Conservation (phyloP, 129 eudicot genomes). For the Lactuca saligna region DNA sequence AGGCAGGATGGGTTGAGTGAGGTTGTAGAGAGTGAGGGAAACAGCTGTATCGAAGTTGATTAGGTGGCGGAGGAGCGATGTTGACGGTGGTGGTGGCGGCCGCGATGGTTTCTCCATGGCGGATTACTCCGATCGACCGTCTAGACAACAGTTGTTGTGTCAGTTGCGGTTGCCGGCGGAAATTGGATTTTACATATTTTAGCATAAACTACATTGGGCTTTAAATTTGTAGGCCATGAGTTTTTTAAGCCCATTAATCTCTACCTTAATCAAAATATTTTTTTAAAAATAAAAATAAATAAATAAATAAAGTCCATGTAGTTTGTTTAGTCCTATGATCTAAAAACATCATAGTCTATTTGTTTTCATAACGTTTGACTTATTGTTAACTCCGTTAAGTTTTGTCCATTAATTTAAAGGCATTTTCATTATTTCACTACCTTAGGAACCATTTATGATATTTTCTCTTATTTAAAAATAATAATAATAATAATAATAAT, state of each 20-base stretch:
- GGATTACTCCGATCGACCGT: slow-evolving; percentile 21
- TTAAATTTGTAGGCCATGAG: not conserved
- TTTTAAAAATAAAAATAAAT: no score
- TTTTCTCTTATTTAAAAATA: no score
- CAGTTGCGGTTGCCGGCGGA: slow-evolving; percentile 7
- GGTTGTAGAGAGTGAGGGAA: slow-evolving; percentile 56
- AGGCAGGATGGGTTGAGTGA: slow-evolving; percentile 59
- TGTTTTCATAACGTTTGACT: no score
- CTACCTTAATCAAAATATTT: not conserved
- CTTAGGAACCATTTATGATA: no score
- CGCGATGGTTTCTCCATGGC: slow-evolving; percentile 19
- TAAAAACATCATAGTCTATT: no score
- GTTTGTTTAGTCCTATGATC: no score
- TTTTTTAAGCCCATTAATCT: not conserved
- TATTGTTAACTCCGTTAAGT: no score
- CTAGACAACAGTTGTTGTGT: not conserved
- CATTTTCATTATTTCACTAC: no score
- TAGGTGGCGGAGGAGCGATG: slow-evolving; percentile 47
- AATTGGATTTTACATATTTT: not conserved
- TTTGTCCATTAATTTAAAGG: no score
- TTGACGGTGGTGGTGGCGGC: slow-evolving; percentile 31
- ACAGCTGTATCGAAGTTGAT: slow-evolving; percentile 42
- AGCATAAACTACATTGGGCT: slow-evolving; percentile 10
- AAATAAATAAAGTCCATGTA: no score
- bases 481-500: no score